Evolutionary conservation across 768 basidiomycete genomes (phyloP).

Genomic region (Rhizopogon vinicolor): DNA sequence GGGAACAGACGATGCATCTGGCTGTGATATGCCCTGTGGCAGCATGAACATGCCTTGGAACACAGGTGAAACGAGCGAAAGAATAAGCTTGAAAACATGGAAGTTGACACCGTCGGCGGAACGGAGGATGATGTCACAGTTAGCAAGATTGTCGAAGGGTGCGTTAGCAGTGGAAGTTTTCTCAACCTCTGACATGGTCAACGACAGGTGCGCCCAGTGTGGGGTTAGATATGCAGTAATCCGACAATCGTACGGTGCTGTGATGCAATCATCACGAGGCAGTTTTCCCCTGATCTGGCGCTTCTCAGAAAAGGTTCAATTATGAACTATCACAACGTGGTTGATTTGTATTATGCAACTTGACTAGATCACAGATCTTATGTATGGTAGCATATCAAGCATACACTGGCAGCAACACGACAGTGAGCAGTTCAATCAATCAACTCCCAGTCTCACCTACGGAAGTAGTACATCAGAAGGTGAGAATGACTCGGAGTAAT

Average conservation of each 20-base stretch:
- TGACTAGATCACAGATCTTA: too few relatives aligned
- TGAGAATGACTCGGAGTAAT: slow-evolving; percentile 8
- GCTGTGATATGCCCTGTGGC: slow-evolving; percentile 25
- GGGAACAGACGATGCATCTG: slow-evolving; percentile 14
- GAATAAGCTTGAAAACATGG: slow-evolving; percentile 23
- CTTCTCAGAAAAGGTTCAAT: too few relatives aligned
- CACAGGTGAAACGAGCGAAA: slow-evolving; percentile 45
- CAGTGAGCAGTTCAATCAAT: too few relatives aligned
- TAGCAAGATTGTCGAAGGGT: slow-evolving; percentile 6
- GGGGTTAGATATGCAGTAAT: not conserved
- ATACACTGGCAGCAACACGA: too few relatives aligned
- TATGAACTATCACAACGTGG: too few relatives aligned
- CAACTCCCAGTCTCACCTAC: not conserved
- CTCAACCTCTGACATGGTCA: not conserved
- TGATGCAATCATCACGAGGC: not conserved
- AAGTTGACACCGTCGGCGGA: slow-evolving; percentile 8
- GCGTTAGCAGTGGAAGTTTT: not conserved
- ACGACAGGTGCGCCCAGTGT: not conserved
- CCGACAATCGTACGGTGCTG: not conserved
- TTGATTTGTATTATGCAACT: too few relatives aligned
- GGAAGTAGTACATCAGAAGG: not conserved
- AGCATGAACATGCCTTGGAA: slow-evolving; percentile 45
- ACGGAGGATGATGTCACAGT: slow-evolving; percentile 12
- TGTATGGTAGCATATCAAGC: too few relatives aligned
- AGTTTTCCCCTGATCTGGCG: too few relatives aligned